Evolutionary conservation across 495 filamentous ascomycete genomes (phyloP).

Genomic region (Bombardia bombarda): DNA sequence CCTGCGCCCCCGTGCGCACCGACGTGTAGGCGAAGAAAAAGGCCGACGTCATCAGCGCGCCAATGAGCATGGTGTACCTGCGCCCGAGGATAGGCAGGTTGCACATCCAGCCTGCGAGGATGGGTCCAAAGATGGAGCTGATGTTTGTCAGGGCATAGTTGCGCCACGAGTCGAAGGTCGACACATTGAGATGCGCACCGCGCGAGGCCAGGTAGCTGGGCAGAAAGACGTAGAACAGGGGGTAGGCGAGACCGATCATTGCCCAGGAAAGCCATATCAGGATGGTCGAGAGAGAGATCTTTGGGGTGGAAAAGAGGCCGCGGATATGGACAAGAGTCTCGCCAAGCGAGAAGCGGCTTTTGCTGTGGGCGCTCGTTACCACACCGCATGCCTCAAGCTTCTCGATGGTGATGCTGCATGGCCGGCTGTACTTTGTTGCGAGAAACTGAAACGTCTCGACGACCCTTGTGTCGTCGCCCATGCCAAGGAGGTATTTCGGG

Average conservation of each 20-base stretch:
- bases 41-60: conserved; percentile 49
- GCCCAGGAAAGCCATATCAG: conserved; percentile 65
- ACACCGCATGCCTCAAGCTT: conserved; percentile 46
- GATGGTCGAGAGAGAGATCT: conserved; percentile 50
- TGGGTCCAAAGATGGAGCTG: conserved; percentile 54
- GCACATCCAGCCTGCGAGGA: conserved; percentile 59
- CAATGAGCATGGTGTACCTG: conserved; percentile 59
- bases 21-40: conserved; percentile 68
- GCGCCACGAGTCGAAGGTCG: conserved; percentile 53
- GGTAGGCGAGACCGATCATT: conserved; percentile 62
- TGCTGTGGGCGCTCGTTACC: conserved; percentile 30
- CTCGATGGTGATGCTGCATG: conserved; percentile 55
- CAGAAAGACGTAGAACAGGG: conserved; percentile 63
- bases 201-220: conserved; percentile 35
- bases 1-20: conserved; percentile 49
- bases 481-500: conserved; percentile 61
- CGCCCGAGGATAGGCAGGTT: conserved; percentile 49
- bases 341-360: conserved; percentile 35
- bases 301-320: conserved; percentile 55
- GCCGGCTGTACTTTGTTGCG: conserved; percentile 54
- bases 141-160: conserved; percentile 65
- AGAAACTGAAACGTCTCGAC: conserved; percentile 53
- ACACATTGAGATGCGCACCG: conserved; percentile 28
- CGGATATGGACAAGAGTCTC: conserved; percentile 50
- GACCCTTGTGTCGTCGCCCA: conserved; percentile 55